Evolutionary conservation across 139 green algal species (phyloP), one percentile per base, ranked within the genome.

Genomic region (Protoeuglena noctilucae): DNA sequence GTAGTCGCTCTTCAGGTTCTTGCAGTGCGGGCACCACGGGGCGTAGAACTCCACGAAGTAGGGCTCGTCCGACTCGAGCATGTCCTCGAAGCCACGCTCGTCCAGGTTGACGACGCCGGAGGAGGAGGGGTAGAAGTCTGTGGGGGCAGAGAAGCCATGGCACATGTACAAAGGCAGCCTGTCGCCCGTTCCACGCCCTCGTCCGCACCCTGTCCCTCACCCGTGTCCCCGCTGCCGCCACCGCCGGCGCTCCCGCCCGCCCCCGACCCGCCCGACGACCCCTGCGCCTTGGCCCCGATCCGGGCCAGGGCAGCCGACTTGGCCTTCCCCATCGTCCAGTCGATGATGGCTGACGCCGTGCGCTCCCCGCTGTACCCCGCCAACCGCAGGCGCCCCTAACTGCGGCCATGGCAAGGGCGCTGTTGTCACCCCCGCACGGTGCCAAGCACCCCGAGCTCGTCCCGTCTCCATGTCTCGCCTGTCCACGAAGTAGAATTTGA

Each of bases 11-110:
- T 90, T 89, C 12, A 95, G 72, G 6, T 57, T 62, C 71, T 93
- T 86, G 76, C 86, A 95, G 71, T 94, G 85, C 1, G 81, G 81
- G 52, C 72, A 80, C 69, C 63, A 43, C 34, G 67, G 68, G 4
- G 67, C 68, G 30, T 63, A 65, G 47, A 76, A 76, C 66, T 94
- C 85, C 19, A 95, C 78, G 7, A 95, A 58, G 77, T 77, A 94
- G 26, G 86, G 56, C 21, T 92, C 79, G 19, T 75, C 68, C 22
- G 51, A 67, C 21, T 81, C 31, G 3, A 95, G 29, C 61, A 69
- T 68, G 16, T 52, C 48, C 62, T 66, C 56, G n/a, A n/a, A n/a
- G n/a, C n/a, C 84, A 46, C 77, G 40, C 14, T 76, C 67, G 14
- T 84, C 56, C 65, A 95, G 95, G 65, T 78, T 85, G 31, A 24